Percentiles rank a stretch among this genome's conserved stretches.
Evolutionary conservation across 2,329 filamentous ascomycete species (phyloP).

Genomic region (Aureobasidium sp.): DNA sequence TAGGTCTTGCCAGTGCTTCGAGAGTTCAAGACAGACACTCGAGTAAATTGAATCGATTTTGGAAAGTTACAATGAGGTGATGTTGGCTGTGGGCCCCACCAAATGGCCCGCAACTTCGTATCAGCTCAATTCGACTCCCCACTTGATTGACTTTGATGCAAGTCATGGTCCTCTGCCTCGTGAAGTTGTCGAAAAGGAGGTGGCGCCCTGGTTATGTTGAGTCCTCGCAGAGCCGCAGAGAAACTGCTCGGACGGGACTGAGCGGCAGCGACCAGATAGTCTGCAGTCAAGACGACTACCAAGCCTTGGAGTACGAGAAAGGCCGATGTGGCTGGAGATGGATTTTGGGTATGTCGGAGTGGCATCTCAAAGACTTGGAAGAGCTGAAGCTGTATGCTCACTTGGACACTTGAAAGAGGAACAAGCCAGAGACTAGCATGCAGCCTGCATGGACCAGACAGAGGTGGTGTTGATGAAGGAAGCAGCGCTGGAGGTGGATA

Average conservation of each 20-base stretch:
- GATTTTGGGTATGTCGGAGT: conserved; percentile 26
- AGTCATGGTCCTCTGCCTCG: not conserved
- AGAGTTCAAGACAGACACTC: not conserved
- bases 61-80: not conserved
- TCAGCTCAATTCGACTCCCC: not conserved
- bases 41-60: not conserved
- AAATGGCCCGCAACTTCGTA: not conserved
- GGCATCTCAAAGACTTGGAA: not conserved
- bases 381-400: not conserved
- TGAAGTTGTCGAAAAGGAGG: not conserved
- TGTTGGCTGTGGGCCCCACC: not conserved
- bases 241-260: conserved; percentile 2
- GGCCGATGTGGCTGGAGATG: conserved; percentile 26
- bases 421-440: not conserved
- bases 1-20: not conserved
- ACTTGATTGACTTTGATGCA: not conserved
- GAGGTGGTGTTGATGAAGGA: not conserved
- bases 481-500: not conserved
- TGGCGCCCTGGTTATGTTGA: not conserved
- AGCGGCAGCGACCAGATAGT: conserved; percentile 3
- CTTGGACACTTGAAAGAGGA: no score
- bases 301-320: conserved; percentile 30
- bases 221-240: not conserved
- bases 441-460: not conserved
- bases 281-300: conserved; percentile 24